A percentile compares a stretch with the other conserved stretches of the same genome.
These are phyloP conservation scores for Heliamphora exappendiculata DNA, from an alignment of 148 eudicot species.

Conservation along the genomic window DNA sequence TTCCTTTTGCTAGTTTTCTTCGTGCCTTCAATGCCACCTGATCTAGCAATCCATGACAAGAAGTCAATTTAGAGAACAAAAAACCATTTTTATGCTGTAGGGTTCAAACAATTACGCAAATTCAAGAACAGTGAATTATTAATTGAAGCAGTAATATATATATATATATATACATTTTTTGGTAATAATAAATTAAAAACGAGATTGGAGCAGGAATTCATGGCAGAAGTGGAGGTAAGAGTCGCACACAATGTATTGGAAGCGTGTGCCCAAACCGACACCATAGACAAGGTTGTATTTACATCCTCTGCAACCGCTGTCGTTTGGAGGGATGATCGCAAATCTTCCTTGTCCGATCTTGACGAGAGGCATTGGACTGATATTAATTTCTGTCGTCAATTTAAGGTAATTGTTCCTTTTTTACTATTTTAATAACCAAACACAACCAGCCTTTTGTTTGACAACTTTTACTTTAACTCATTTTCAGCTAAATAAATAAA, in stretches of 20 bases:
- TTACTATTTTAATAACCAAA: background rate
- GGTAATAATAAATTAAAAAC: background rate
- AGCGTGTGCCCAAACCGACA: conserved; percentile 61
- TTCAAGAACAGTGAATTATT: too few species aligned
- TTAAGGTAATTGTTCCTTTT: conserved; percentile 33
- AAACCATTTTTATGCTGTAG: too few species aligned
- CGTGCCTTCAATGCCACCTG: too few species aligned
- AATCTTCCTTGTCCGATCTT: conserved; percentile 14
- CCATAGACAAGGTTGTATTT: conserved; percentile 58
- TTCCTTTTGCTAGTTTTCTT: too few species aligned
- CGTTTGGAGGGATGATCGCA: conserved; percentile 49
- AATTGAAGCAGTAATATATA: too few species aligned
- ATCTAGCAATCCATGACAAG: too few species aligned
- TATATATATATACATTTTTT: too few species aligned
- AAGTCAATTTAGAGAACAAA: too few species aligned
- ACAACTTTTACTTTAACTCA: too few species aligned
- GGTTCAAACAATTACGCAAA: too few species aligned
- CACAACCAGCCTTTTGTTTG: too few species aligned
- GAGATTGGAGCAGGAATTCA: conserved; percentile 37
- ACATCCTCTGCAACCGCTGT: conserved; percentile 55
- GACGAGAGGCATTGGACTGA: conserved; percentile 65
- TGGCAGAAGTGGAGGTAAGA: conserved; percentile 54
- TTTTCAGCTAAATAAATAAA: too few species aligned
- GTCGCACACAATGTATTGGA: conserved; percentile 73
- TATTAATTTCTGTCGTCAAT: conserved; percentile 44